Conservation (phyloP, 169 alveolate species). For the Pseudocohnilembus persalinus region DNA sequence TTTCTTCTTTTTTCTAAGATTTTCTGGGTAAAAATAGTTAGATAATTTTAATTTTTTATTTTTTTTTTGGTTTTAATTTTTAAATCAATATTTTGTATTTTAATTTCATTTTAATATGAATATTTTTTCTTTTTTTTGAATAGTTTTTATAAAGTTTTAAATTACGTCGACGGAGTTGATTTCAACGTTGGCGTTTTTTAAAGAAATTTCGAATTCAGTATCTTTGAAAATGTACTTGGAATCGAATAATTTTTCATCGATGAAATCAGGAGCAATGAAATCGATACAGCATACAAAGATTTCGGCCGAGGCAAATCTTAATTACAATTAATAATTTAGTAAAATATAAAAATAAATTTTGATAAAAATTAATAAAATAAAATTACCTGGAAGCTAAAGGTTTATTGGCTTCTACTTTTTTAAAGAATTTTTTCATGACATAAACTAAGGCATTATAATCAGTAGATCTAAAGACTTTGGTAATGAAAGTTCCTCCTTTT, state of each 20-base stretch:
- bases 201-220: slow-evolving; percentile 49
- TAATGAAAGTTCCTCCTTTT: slow-evolving; percentile 87
- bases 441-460: slow-evolving; percentile 97
- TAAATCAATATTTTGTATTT: too few species aligned
- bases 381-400: slow-evolving; percentile 98
- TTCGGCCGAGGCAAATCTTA: slow-evolving; percentile 98
- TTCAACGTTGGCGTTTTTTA: slow-evolving; percentile 2
- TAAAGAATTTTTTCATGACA: slow-evolving; percentile 96
- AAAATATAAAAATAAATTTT: too few species aligned
- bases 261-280: slow-evolving; percentile 91
- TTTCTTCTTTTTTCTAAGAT: slow-evolving; percentile 53
- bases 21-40: slow-evolving; percentile 57
- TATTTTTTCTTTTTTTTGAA: slow-evolving; percentile 9
- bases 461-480: slow-evolving; percentile 93
- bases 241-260: slow-evolving; percentile 96
- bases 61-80: too few species aligned
- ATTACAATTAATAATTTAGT: too few species aligned
- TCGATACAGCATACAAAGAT: slow-evolving; percentile 96
- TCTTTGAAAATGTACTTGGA: slow-evolving; percentile 93
- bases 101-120: not conserved
- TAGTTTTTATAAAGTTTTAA: slow-evolving; percentile 6
- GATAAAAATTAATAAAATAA: too few species aligned
- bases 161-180: slow-evolving; percentile 25
- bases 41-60: slow-evolving; percentile 54
- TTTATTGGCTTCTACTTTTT: slow-evolving; percentile 96